A percentile compares a stretch with the other conserved stretches of the same genome.
Evolutionary conservation across 768 basidiomycete species (phyloP).

Genomic region (Sarcodon aspratus): DNA sequence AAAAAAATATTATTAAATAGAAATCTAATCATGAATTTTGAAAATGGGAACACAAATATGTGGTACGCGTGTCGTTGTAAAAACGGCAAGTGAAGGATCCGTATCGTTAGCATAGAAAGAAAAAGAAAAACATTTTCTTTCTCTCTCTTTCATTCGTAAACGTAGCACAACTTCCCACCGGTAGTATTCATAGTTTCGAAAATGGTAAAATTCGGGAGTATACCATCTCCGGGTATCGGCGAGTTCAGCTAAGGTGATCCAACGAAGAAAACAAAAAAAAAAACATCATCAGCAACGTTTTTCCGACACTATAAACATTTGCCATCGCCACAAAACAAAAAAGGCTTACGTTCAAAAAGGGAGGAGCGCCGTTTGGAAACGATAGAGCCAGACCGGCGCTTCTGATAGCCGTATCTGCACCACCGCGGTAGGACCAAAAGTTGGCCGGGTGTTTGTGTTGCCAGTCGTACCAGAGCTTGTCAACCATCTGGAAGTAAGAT

Average conservation of each 20-base stretch:
- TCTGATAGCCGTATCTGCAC: background rate
- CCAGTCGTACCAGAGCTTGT: slow-evolving; percentile 27
- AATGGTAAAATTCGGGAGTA: slow-evolving; percentile 16
- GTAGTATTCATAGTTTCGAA: slow-evolving; percentile 19
- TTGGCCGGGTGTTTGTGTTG: slow-evolving; percentile 15
- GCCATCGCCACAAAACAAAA: background rate
- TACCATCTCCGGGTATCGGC: slow-evolving; percentile 15
- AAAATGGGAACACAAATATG: too few species aligned
- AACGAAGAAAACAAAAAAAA: background rate
- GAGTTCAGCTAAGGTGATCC: slow-evolving; percentile 10
- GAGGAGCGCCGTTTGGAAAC: slow-evolving; percentile 16
- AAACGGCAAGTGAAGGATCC: too few species aligned
- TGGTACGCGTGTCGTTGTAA: too few species aligned
- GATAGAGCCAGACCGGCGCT: too few species aligned
- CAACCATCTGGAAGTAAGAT: slow-evolving; percentile 18
- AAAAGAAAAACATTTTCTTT: too few species aligned
- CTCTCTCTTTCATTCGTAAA: slow-evolving; percentile 15
- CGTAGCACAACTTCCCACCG: slow-evolving; percentile 20
- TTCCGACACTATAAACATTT: slow-evolving; percentile 1
- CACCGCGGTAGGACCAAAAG: slow-evolving; percentile 18
- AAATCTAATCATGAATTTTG: too few species aligned
- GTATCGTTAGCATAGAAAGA: too few species aligned
- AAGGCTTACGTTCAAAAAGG: slow-evolving; percentile 11
- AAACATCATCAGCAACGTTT: background rate
- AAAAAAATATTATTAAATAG: too few species aligned